Evolutionary conservation across 2,329 filamentous ascomycete genomes (phyloP), one percentile per base, ranked within the genome.

Genomic region (Leptographium wingfieldii): DNA sequence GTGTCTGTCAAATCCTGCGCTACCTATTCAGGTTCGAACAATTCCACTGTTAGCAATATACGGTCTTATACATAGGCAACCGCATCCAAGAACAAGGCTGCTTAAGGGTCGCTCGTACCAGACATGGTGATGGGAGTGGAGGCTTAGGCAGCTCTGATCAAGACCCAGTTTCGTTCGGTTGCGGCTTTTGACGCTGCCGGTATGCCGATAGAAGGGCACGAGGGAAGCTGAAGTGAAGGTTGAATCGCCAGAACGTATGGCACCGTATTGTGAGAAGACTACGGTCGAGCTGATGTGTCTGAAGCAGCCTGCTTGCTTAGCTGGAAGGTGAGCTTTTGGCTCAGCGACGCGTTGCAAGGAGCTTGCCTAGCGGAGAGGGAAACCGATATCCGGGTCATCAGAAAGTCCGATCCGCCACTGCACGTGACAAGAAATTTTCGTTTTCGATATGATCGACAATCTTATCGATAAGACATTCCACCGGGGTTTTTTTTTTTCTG

Each of bases 1-100:
- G 77, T 99, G 94, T 80, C 94, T 85, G 77, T 99, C 94, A 78
- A 95, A 97, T 71, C 90, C 92, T 76, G 89, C 87, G 77, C 85
- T 88, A 75, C 86, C 87, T 90, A 69, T 69, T 22, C 16, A 16
- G 12, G 7, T 35, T 35, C 33, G 9, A 9, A 5, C 38, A 40
- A 40, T 14, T 38, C 38, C 11, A 40, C 38, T 16, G 38, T 40
- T 6, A 40, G 31, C 31, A 29, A 25, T 1, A 25, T 22, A 52
- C 3, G 0, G n/a, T 12, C 10, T 33, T 19, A 19, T 16, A 19
- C 11, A 54, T 19, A 12, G 38, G 11, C 19, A 22, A 12, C 9
- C 19, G 38, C n/a, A 53, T 48, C 48, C 19, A 19, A 38, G 9
- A 22, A n/a, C 27, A 10, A 14, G 14, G 11, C 49, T 51, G n/a